Conservation (phyloP, 371 early-diverging fungal genomes). For the Actinomucor elegans region DNA sequence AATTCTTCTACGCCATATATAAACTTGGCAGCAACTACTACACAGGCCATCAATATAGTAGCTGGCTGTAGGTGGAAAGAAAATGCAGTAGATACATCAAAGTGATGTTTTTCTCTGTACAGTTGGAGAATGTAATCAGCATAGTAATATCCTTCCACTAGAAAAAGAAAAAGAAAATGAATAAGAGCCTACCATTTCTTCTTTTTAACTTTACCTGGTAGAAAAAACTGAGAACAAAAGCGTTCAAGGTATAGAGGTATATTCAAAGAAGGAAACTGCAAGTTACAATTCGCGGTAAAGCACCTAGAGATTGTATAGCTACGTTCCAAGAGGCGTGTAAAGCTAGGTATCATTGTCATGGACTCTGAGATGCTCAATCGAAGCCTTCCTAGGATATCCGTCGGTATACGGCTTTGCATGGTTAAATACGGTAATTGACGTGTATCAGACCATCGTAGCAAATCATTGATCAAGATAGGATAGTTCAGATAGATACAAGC, state of each 20-base stretch:
- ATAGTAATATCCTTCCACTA: conserved; percentile 26
- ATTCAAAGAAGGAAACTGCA: conserved; percentile 18
- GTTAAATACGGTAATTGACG: conserved; percentile 22
- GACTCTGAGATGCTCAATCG: neutral
- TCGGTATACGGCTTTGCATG: conserved; percentile 13
- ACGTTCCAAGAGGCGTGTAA: neutral
- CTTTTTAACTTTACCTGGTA: conserved; percentile 32
- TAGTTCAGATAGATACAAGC: conserved; percentile 28
- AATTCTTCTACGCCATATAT: conserved; percentile 19
- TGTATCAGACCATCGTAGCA: conserved; percentile 24
- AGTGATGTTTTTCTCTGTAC: neutral
- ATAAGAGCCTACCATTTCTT: no score
- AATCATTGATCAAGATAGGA: conserved; percentile 29
- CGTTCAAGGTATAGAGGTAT: conserved; percentile 21
- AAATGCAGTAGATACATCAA: neutral
- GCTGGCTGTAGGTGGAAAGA: no score
- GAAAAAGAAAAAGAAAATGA: no score
- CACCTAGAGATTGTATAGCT: neutral
- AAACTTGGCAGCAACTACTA: conserved; percentile 17
- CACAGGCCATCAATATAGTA: conserved; percentile 8
- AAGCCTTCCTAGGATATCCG: neutral
- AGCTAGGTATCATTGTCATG: conserved; percentile 6
- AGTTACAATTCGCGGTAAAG: neutral
- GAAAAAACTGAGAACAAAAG: conserved; percentile 23
- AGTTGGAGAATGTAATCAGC: conserved; percentile 11